These are phyloP conservation scores for Gossypium ekmanianum DNA, from an alignment of 345 rosid species.

Conservation along the genomic window DNA sequence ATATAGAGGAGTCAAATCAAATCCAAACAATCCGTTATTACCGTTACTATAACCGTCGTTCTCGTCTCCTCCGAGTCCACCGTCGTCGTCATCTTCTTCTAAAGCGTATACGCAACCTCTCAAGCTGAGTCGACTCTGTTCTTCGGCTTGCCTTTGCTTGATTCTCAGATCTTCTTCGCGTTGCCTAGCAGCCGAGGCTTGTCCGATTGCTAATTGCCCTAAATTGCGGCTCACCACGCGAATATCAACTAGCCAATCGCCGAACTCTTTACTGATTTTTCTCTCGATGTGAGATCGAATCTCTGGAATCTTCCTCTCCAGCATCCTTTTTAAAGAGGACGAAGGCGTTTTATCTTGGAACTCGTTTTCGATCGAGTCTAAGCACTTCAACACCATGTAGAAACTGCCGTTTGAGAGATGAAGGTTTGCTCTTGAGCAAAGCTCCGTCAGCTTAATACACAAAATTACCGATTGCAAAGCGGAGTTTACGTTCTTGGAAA, in stretches of 20 bases:
- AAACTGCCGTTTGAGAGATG: neutral
- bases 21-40: neutral
- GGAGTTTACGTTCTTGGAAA: neutral
- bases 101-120: neutral
- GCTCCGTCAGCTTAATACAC: neutral
- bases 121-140: constrained; percentile 2
- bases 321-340: neutral
- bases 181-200: neutral
- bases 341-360: neutral
- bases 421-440: neutral
- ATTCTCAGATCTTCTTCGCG: neutral
- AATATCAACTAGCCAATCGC: neutral
- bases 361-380: neutral
- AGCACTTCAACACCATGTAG: neutral
- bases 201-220: neutral
- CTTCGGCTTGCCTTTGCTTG: neutral
- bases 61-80: neutral
- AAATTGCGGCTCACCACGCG: neutral
- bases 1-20: neutral
- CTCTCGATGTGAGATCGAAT: neutral
- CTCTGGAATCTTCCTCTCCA: constrained; percentile 4
- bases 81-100: neutral
- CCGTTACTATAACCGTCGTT: neutral
- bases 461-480: neutral
- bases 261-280: neutral